These are phyloP conservation scores for Aurantiochytrium sp. DNA, from an alignment of 108 stramenopile species.

Conservation along the genomic window DNA sequence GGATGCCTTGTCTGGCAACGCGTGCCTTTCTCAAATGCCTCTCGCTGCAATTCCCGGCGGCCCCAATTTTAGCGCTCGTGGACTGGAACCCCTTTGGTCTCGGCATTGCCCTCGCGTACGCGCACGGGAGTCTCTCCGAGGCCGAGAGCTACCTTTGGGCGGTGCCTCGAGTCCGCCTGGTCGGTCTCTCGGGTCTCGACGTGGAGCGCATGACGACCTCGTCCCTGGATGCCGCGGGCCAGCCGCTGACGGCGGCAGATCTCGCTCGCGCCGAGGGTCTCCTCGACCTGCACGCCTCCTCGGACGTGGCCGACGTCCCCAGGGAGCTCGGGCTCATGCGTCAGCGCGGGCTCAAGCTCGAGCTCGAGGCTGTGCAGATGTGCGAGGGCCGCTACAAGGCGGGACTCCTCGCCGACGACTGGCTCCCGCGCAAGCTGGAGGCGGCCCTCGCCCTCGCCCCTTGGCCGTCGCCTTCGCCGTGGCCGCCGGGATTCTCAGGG, in stretches of 20 bases:
- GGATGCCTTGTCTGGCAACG: not conserved
- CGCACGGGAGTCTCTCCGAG: not conserved
- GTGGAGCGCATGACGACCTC: not conserved
- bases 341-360: not conserved
- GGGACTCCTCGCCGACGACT: not conserved
- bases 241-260: not conserved
- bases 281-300: not conserved
- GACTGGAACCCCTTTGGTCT: conserved; percentile 7
- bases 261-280: not conserved
- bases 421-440: not conserved
- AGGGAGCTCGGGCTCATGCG: not conserved
- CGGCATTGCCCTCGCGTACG: not conserved
- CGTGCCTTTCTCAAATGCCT: not conserved
- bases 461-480: no score
- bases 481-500: no score
- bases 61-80: not conserved
- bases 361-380: not conserved
- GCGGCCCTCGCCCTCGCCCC: not conserved
- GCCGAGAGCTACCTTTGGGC: not conserved
- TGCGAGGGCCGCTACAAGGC: not conserved
- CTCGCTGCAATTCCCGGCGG: not conserved
- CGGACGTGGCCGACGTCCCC: not conserved
- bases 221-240: not conserved
- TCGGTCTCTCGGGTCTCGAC: not conserved
- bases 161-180: not conserved